Evolutionary conservation across 352 stramenopile genomes (phyloP).

Genomic region (Globisporangium mamillatum): DNA sequence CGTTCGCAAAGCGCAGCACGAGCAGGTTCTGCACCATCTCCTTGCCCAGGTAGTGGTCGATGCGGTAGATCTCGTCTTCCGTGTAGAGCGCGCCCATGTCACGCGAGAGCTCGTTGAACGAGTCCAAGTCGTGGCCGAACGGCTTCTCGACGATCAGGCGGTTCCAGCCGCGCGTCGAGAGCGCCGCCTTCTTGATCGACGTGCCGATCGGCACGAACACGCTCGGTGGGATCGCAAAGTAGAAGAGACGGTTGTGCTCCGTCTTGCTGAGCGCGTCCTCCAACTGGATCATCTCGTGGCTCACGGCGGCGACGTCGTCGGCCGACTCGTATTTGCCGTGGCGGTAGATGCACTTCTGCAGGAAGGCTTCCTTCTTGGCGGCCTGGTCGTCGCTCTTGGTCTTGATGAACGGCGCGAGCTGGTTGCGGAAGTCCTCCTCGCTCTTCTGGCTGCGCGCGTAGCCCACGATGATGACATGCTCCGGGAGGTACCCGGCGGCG

Average conservation of each 20-base stretch:
- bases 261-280: slow-evolving; percentile 54
- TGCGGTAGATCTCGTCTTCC: slow-evolving; percentile 94
- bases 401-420: slow-evolving; percentile 70
- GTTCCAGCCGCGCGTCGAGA: slow-evolving; percentile 92
- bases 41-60: slow-evolving; percentile 97
- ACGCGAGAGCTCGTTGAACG: slow-evolving; percentile 88
- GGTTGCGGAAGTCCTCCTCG: slow-evolving; percentile 82
- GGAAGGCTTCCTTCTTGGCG: slow-evolving; percentile 63
- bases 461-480: slow-evolving; percentile 83
- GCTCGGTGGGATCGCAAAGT: slow-evolving; percentile 96
- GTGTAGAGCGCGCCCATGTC: slow-evolving; percentile 83
- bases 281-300: slow-evolving; percentile 63
- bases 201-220: slow-evolving; percentile 93
- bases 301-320: slow-evolving; percentile 73
- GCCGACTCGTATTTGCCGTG: slow-evolving; percentile 80
- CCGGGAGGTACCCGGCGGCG: slow-evolving; percentile 68
- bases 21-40: slow-evolving; percentile 99
- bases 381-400: slow-evolving; percentile 43
- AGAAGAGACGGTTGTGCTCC: slow-evolving; percentile 89
- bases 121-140: slow-evolving; percentile 95
- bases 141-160: slow-evolving; percentile 98
- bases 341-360: slow-evolving; percentile 76
- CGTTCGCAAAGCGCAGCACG: slow-evolving; percentile 95
- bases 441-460: slow-evolving; percentile 81
- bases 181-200: slow-evolving; percentile 90